These are phyloP conservation scores for Xylaria multiplex DNA, from an alignment of 2,329 filamentous ascomycete genomes.

Conservation along the genomic window DNA sequence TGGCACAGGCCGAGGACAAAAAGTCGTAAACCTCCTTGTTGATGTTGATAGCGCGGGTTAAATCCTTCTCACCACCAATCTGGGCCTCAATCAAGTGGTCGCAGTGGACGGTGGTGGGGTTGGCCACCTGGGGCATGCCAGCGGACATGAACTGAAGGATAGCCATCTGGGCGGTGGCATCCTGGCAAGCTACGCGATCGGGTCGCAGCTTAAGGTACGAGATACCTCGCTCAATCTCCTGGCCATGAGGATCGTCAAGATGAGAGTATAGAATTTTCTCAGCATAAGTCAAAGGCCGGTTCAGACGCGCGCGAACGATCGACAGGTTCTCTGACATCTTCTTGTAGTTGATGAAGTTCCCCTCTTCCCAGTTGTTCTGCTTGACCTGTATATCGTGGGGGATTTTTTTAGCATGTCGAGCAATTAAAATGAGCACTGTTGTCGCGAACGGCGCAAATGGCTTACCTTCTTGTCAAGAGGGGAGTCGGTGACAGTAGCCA, in stretches of 20 bases:
- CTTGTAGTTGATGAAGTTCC: slow-evolving; percentile 99
- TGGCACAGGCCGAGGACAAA: slow-evolving; percentile 90
- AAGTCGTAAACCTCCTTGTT: slow-evolving; percentile 99
- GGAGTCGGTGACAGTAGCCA: slow-evolving; percentile 88
- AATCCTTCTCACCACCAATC: slow-evolving; percentile 91
- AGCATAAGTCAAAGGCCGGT: slow-evolving; percentile 91
- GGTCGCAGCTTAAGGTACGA: slow-evolving; percentile 97
- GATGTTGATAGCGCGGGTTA: slow-evolving; percentile 87
- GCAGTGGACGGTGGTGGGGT: slow-evolving; percentile 95
- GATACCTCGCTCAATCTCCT: slow-evolving; percentile 94
- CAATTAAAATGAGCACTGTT: background rate
- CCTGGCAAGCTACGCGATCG: slow-evolving; percentile 98
- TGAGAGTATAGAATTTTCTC: slow-evolving; percentile 99
- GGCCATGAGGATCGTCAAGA: slow-evolving; percentile 93
- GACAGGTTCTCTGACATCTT: slow-evolving; percentile 98
- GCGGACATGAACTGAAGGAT: slow-evolving; percentile 99
- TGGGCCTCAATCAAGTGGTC: slow-evolving; percentile 99
- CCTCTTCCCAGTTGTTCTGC: slow-evolving; percentile 96
- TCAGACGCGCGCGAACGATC: slow-evolving; percentile 88
- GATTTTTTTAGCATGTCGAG: slow-evolving; percentile 41
- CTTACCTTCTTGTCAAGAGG: slow-evolving; percentile 88
- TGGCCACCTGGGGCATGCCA: slow-evolving; percentile 93
- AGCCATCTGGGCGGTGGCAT: slow-evolving; percentile 99
- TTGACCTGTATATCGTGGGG: slow-evolving; percentile 66
- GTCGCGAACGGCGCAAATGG: slow-evolving; percentile 25